Percentiles rank a stretch among this genome's conserved stretches.
Evolutionary conservation across 2,329 filamentous ascomycete genomes (phyloP).

Genomic region (Xylariaceae sp.): DNA sequence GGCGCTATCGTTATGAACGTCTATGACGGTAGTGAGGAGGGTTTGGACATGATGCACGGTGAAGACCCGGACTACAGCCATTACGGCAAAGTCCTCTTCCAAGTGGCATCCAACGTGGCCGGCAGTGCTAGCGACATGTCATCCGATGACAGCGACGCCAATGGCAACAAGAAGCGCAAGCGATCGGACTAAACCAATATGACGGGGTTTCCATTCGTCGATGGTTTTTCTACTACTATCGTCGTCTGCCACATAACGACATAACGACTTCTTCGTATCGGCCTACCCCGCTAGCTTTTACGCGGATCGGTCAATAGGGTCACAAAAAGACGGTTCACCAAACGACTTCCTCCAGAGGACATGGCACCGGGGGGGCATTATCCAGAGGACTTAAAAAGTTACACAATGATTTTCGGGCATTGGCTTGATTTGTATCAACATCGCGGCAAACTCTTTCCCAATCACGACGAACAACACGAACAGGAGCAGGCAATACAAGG

Average conservation of each 20-base stretch:
- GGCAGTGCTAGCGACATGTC: conserved; percentile 59
- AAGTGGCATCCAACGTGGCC: conserved; percentile 69
- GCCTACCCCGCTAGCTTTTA: conserved; percentile 26
- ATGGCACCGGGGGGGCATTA: conserved; percentile 18
- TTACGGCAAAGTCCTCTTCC: conserved; percentile 76
- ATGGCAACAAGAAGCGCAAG: conserved; percentile 74
- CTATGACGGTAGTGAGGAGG: conserved; percentile 63
- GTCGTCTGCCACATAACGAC: conserved; percentile 30
- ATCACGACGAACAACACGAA: conserved; percentile 27
- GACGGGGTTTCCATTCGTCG: no score
- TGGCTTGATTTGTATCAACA: conserved; percentile 41
- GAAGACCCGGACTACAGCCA: conserved; percentile 60
- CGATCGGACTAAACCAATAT: conserved; percentile 53
- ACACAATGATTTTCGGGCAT: conserved; percentile 31
- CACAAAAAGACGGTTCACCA: conserved; percentile 13
- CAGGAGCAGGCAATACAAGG: conserved; percentile 17
- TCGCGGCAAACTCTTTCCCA: conserved; percentile 30
- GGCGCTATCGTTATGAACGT: conserved; percentile 90
- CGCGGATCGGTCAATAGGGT: conserved; percentile 29
- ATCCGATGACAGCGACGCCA: conserved; percentile 46
- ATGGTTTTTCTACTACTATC: conserved; percentile 15
- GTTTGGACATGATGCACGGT: conserved; percentile 37
- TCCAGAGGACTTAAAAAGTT: conserved; percentile 33
- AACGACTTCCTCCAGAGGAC: conserved; percentile 12
- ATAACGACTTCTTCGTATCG: conserved; percentile 34